Evolutionary conservation across 2,329 filamentous ascomycete genomes (phyloP).

Genomic region (Rosellinia necatrix): DNA sequence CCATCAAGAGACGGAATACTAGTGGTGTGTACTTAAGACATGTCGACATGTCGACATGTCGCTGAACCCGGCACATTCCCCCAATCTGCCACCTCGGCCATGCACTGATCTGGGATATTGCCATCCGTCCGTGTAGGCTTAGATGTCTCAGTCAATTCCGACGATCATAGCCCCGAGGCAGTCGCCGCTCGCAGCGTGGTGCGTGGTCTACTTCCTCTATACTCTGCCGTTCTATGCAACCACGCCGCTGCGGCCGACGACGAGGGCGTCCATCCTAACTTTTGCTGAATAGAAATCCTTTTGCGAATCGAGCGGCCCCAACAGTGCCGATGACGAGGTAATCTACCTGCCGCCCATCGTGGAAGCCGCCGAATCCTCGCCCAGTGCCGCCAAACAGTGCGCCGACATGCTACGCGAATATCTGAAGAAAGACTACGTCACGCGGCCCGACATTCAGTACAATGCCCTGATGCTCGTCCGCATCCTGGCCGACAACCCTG

Average conservation of each 20-base stretch:
- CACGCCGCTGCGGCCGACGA: background rate
- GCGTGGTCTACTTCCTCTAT: slow-evolving; percentile 42
- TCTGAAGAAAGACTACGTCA: slow-evolving; percentile 72
- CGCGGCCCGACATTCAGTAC: slow-evolving; percentile 77
- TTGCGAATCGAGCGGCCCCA: slow-evolving; percentile 73
- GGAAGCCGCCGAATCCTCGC: slow-evolving; percentile 91
- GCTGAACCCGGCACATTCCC: background rate
- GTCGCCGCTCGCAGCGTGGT: slow-evolving; percentile 70
- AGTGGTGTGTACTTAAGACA: slow-evolving; percentile 36
- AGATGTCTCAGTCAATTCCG: slow-evolving; percentile 37
- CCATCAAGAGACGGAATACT: slow-evolving; percentile 56
- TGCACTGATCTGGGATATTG: slow-evolving; percentile 11
- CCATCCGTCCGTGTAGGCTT: slow-evolving; percentile 19
- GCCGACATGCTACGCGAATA: slow-evolving; percentile 82
- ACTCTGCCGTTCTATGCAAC: background rate
- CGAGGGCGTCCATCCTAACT: slow-evolving; percentile 23
- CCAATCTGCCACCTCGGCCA: background rate
- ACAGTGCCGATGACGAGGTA: slow-evolving; percentile 79
- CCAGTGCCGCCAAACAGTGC: slow-evolving; percentile 79
- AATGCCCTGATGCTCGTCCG: slow-evolving; percentile 95
- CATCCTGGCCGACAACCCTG: slow-evolving; percentile 91
- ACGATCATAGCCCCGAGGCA: slow-evolving; percentile 67
- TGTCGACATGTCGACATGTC: no score
- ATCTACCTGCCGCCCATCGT: slow-evolving; percentile 92
- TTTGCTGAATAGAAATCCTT: slow-evolving; percentile 67